Conservation (phyloP, 176 grass and related monocot genomes). For the Puya raimondii region DNA sequence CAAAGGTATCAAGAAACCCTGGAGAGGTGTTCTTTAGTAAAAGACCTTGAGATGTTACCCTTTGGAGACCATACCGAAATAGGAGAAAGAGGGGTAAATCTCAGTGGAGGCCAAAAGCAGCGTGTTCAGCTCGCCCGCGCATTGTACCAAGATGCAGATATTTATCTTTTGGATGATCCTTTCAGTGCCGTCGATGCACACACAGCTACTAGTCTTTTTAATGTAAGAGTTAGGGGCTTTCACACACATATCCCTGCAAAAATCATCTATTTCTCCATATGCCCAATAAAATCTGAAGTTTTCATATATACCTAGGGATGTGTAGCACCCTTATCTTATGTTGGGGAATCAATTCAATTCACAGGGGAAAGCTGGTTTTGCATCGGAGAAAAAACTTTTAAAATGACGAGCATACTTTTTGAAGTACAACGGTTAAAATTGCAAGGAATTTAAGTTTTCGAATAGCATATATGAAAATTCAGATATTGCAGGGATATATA, state of each 20-base stretch:
- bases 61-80: constrained; percentile 74
- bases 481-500: no score
- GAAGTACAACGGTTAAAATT: no score
- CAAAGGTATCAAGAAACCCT: constrained; percentile 76
- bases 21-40: constrained; percentile 53
- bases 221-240: constrained; percentile 35
- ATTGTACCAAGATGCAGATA: constrained; percentile 75
- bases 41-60: constrained; percentile 79
- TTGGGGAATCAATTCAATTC: no score
- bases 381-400: no score
- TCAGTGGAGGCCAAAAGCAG: constrained; percentile 95
- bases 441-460: no score
- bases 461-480: no score
- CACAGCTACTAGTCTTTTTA: constrained; percentile 73
- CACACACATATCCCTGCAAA: neutral
- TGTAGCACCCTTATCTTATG: no score
- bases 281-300: no score
- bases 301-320: no score
- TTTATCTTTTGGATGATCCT: constrained; percentile 90
- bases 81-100: constrained; percentile 84
- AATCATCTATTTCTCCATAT: neutral
- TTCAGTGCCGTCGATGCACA: constrained; percentile 95
- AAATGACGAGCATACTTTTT: no score
- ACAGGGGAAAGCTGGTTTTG: no score
- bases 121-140: constrained; percentile 86